Conservation (phyloP, 2,329 filamentous ascomycete genomes). For the Cercospora sp. region DNA sequence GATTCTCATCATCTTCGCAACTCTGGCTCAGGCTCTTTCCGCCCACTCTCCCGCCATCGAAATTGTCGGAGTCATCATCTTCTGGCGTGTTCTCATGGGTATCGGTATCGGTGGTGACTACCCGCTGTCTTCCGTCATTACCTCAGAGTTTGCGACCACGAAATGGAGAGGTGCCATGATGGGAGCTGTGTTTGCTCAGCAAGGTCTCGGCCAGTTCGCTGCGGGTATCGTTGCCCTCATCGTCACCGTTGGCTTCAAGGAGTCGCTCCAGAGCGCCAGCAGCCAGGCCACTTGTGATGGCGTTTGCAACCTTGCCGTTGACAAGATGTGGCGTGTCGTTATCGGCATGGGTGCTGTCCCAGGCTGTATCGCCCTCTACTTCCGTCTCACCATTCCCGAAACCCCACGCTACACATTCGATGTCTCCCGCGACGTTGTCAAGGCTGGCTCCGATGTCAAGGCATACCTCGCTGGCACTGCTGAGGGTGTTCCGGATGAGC, state of each 20-base stretch:
- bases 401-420: slow-evolving; percentile 88
- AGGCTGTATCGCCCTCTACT: slow-evolving; percentile 79
- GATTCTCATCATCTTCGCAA: slow-evolving; percentile 77
- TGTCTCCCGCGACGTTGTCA: slow-evolving; percentile 70
- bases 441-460: slow-evolving; percentile 70
- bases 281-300: slow-evolving; percentile 59
- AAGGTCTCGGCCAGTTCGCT: slow-evolving; percentile 76
- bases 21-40: slow-evolving; percentile 69
- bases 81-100: slow-evolving; percentile 80
- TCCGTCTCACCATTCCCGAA: slow-evolving; percentile 82
- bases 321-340: slow-evolving; percentile 84
- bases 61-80: slow-evolving; percentile 67
- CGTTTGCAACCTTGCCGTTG: slow-evolving; percentile 68
- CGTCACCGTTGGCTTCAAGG: slow-evolving; percentile 45
- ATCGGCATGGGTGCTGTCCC: slow-evolving; percentile 81
- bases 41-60: slow-evolving; percentile 64
- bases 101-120: slow-evolving; percentile 79
- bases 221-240: slow-evolving; percentile 77
- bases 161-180: slow-evolving; percentile 88
- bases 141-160: slow-evolving; percentile 82
- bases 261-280: slow-evolving; percentile 38
- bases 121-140: slow-evolving; percentile 79
- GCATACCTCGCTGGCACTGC: slow-evolving; percentile 69
- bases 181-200: slow-evolving; percentile 83
- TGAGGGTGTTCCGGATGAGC: slow-evolving; percentile 66